Conservation (phyloP, 805 yeast species). For the Blastobotrys peoriensis region DNA sequence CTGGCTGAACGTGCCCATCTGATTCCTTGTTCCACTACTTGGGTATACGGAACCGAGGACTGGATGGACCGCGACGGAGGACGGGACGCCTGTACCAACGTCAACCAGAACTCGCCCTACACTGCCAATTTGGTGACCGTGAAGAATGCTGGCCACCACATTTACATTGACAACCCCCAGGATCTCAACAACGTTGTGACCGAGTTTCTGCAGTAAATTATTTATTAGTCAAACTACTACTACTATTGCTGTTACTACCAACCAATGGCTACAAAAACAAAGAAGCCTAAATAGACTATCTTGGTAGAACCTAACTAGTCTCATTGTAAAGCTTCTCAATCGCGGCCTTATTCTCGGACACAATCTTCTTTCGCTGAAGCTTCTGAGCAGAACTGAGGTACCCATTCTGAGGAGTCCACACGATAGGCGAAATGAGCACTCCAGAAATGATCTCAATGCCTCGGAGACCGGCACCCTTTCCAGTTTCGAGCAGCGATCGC, state of each 20-base stretch:
- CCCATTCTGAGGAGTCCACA: slow-evolving; percentile 98
- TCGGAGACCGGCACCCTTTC: slow-evolving; percentile 67
- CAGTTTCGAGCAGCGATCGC: slow-evolving; percentile 63
- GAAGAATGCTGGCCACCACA: slow-evolving; percentile 63
- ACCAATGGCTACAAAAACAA: not conserved
- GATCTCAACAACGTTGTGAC: slow-evolving; percentile 39
- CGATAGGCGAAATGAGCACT: slow-evolving; percentile 72
- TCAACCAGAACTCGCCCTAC: slow-evolving; percentile 7
- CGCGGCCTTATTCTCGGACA: slow-evolving; percentile 56
- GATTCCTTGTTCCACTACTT: slow-evolving; percentile 55
- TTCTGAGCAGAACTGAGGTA: slow-evolving; percentile 94
- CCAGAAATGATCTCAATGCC: slow-evolving; percentile 85
- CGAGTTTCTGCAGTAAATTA: slow-evolving; percentile 10
- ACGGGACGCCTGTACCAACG: slow-evolving; percentile 28
- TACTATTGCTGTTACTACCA: not conserved
- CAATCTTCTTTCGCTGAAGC: slow-evolving; percentile 86
- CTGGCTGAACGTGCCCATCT: slow-evolving; percentile 46
- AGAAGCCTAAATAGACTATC: too few species aligned
- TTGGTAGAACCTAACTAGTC: slow-evolving; percentile 1
- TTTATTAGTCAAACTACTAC: not conserved
- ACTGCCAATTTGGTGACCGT: slow-evolving; percentile 32
- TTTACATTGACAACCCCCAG: slow-evolving; percentile 58
- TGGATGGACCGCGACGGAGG: slow-evolving; percentile 56
- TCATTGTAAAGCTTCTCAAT: slow-evolving; percentile 59
- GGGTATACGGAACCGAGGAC: slow-evolving; percentile 81